These are phyloP conservation scores for Lactarius indigo DNA, from an alignment of 768 basidiomycete species.

Conservation along the genomic window DNA sequence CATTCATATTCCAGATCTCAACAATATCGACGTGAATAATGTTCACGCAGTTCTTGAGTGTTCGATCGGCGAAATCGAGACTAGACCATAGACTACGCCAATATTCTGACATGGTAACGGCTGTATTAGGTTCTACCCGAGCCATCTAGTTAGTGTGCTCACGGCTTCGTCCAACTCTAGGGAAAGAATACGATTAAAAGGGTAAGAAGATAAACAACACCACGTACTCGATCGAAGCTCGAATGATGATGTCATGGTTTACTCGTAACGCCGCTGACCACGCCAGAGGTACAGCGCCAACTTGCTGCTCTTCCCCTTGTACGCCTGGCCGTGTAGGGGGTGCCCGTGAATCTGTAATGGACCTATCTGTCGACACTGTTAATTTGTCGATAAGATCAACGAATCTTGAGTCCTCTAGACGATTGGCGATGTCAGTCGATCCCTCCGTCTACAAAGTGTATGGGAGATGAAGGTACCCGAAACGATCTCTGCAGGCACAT, in stretches of 20 bases:
- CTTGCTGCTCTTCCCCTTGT: neutral
- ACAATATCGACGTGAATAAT: constrained; percentile 6
- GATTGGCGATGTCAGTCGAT: neutral
- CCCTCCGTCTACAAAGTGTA: neutral
- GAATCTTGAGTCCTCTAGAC: neutral
- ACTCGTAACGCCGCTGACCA: constrained; percentile 6
- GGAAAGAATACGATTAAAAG: neutral
- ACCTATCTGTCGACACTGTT: neutral
- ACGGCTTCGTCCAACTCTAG: constrained; percentile 6
- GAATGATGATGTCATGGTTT: neutral
- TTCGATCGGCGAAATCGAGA: neutral
- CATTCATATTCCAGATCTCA: constrained; percentile 13
- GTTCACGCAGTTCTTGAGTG: neutral
- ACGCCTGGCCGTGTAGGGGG: neutral
- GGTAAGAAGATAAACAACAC: neutral
- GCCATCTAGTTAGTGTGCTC: neutral
- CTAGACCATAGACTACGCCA: constrained; percentile 14
- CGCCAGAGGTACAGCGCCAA: neutral
- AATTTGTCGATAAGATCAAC: neutral
- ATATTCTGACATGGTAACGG: neutral
- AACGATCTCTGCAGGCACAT: constrained; percentile 12
- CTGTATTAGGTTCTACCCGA: neutral
- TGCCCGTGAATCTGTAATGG: neutral
- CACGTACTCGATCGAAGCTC: constrained; percentile 11
- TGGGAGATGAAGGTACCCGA: neutral